Evolutionary conservation across 176 grass and related monocot genomes (phyloP), one percentile per base, ranked within the genome.

Genomic region (Thalia dealbata): DNA sequence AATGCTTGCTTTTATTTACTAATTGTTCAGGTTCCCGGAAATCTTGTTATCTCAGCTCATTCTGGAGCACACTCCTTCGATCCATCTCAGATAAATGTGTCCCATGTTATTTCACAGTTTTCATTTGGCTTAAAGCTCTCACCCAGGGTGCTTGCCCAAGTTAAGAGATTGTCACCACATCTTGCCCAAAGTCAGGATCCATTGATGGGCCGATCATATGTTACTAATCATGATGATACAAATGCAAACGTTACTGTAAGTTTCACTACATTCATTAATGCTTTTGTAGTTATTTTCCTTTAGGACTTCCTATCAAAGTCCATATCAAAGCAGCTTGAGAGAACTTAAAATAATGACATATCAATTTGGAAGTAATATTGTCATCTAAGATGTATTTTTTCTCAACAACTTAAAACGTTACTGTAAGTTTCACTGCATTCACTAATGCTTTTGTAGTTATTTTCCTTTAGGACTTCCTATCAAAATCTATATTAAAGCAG

Each of bases 41-140:
- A 84, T 85, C 90, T 99, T 83, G 73, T 95, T 71, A 85, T 99
- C 75, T 91, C 95, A 5, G 95, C 95, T 82, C 85, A 80, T 74
- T 91, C 90, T 21, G 90, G 86, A 50, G 89, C 90, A 52, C 95
- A 99, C 81, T 99, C 90, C 0, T 99, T 99, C 81, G 95, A 99
- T 82, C 88, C 95, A 28, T 93, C 90, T 59, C 90, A 93, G 56
- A 99, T 99, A 81, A 99, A 99, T 82, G 81, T 99, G 81, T 99
- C 95, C 15, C 95, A 99, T 82, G 81, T 84, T 14, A 83, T 95
- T 56, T 85, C 90, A 78, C 83, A 88, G 25, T 89, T 99, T 79
- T 95, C 95, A 25, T 99, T 99, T 85, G 95, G 95, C 28, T 88
- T 86, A 81, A 95, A 43, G 45, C 83, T 99, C 2, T 91, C 88